Base-by-base conservation (phyloP, 1,284 basidiomycete species). In the Tilletia indica region DNA sequence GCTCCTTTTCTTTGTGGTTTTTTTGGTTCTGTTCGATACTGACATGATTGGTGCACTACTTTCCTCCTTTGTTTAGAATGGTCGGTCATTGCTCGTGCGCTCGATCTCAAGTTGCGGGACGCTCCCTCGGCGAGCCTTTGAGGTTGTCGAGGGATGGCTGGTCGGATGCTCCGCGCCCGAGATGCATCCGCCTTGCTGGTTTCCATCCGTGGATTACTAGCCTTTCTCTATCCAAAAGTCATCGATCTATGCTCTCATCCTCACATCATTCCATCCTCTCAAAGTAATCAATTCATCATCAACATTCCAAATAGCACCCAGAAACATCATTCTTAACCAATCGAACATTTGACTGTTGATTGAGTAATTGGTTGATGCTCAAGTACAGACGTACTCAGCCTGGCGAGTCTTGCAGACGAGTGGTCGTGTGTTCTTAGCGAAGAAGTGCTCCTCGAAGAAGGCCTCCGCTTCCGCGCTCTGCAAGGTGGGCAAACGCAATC, bases 51-150 rank as follows among this genome's bases (percentile, higher is more conserved):
- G 2, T 51, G 36, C 14, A 51, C 16, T 31, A 25, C 9, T 36
- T 67, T 38, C 34, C 16, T 8, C 1, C 51, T 54, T 31, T 54
- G 8, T 54, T 3, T 58, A 73, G 74, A 82, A 72, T 80, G 76
- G 63, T 74, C 78, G 3, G 79, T 82, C 51, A 77, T 80, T 19
- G 77, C 78, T 11, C 71, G 76, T 14, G 76, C 76, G 48, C 72
- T 83, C 54, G 78, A 78, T 1, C 77, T 83, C 61, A 76, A 80
- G 72, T 68, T 82, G 48, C 48, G 61, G 36, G 61, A 64, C 61
- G 19, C 34, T 5, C 58, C 61, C 12, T 11, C 51, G 19, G 69
- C 42, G 25, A 70, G 51, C n/a, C 19, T 47, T n/a, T 64, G 34
- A 64, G 31, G 19, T 54, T 4, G 6, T 2, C 51, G 51, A 9